Conservation (phyloP, 495 filamentous ascomycete species). For the Penicillium cinerascens region DNA sequence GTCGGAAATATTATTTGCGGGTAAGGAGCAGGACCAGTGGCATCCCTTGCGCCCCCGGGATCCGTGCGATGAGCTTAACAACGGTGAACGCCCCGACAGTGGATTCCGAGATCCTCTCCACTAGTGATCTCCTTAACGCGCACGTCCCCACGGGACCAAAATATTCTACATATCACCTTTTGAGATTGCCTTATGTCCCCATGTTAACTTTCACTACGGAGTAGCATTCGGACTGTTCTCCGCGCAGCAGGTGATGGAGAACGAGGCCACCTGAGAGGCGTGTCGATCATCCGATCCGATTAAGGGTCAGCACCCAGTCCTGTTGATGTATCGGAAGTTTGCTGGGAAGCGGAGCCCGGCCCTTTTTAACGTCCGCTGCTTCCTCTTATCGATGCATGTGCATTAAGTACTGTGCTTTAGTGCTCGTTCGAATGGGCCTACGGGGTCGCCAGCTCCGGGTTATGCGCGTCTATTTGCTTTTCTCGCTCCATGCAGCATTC, state of each 20-base stretch:
- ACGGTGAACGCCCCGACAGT: constrained; percentile 7
- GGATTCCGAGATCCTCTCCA: constrained; percentile 4
- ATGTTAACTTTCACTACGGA: too few species aligned
- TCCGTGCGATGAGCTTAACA: constrained; percentile 20
- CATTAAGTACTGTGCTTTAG: constrained; percentile 1
- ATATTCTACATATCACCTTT: not conserved
- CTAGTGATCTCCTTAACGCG: not conserved
- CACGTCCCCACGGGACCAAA: not conserved
- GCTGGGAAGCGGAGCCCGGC: not conserved
- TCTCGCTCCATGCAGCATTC: not conserved
- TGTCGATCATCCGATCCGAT: constrained; percentile 5
- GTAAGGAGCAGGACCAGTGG: not conserved
- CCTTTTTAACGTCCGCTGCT: not conserved
- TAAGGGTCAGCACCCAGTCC: constrained; percentile 1
- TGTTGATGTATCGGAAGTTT: constrained; percentile 6
- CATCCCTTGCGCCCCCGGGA: constrained; percentile 12
- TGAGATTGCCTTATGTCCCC: not conserved
- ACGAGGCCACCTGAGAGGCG: constrained; percentile 11
- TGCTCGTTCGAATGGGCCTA: not conserved
- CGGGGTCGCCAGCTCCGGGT: not conserved
- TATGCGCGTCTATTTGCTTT: not conserved
- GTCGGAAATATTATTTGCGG: not conserved
- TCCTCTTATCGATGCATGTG: not conserved
- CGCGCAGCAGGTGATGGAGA: constrained; percentile 1
- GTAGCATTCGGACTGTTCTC: not conserved